Evolutionary conservation across 495 filamentous ascomycete species (phyloP), one percentile per base, ranked within the genome.

Genomic region (Penicillium tannophilum): DNA sequence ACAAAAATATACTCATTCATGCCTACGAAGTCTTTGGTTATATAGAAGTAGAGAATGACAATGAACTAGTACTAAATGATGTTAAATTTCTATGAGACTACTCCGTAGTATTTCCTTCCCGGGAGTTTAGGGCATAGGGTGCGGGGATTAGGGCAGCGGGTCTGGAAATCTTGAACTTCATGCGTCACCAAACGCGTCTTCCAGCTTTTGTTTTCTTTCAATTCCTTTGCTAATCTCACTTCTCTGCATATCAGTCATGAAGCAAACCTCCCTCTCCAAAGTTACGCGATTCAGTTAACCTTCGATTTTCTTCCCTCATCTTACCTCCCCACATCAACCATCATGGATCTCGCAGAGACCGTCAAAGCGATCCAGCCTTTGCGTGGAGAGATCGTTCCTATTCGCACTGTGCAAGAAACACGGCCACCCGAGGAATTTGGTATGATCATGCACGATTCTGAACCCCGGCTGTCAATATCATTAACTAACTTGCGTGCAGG

Each of bases 341-440:
- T n/a, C 17, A 78, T 76, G 75, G 63, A 67, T 24, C 51, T 67
- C 6, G 28, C 63, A 48, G 55, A 64, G 17, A 49, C 61, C 4
- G 28, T 78, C 16, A 52, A 58, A 16, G 63, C 36, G 2, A 57
- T 79, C 8, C 33, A 59, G 35, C 72, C 76, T 30, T 60, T 76
- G 1, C 31, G 53, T 9, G 77, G 77, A 24, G 39, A 69, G 9
- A 63, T 77, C 6, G 44, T 66, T n/a, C 69, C 77, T 6, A 67
- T 80, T 42, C 64, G 60, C 36, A 76, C 77, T 0, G 65, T 79
- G 2, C 77, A 80, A 41, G 73, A 80, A 58, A 72, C 71, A n/a
- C 70, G 56, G 7, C 72, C 77, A 4, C 56, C 42, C 5, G 72
- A 77, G 59, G 73, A 74, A 33, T 80, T 72, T 35, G 72, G 77